These are phyloP conservation scores for Populus ilicifolia DNA, from an alignment of 345 rosid species.

Conservation along the genomic window DNA sequence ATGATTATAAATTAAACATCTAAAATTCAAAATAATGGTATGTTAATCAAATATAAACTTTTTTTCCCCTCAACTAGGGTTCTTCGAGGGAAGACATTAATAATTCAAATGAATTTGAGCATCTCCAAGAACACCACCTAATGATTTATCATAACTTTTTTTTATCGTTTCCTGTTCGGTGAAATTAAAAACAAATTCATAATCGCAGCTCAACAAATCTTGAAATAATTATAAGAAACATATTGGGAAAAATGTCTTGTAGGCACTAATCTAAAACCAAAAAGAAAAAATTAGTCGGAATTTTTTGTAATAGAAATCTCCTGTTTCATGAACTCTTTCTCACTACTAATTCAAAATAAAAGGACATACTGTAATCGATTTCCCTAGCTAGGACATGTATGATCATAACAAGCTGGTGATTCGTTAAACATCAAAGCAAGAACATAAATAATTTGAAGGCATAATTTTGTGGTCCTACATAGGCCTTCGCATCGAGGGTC, in stretches of 20 bases:
- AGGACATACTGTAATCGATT: background rate
- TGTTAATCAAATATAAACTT: background rate
- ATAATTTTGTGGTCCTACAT: conserved; percentile 2
- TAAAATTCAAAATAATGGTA: too few relatives aligned
- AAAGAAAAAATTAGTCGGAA: background rate
- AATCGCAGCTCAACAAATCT: background rate
- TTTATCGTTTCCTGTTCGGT: background rate
- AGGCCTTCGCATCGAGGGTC: background rate
- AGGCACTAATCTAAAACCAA: background rate
- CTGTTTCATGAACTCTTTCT: background rate
- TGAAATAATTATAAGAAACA: background rate
- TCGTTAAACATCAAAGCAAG: background rate
- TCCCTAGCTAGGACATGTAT: background rate
- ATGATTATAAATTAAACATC: background rate
- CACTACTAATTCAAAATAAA: background rate
- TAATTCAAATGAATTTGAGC: background rate
- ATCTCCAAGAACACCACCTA: background rate
- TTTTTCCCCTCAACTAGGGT: background rate
- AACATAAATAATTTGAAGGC: background rate
- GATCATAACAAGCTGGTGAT: background rate
- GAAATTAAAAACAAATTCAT: background rate
- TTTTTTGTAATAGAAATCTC: background rate
- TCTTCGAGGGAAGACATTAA: background rate
- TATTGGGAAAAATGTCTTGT: background rate
- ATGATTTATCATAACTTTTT: background rate